These are phyloP conservation scores for Dictyostelium purpureum DNA, from an alignment of 78 protist species.

Conservation along the genomic window DNA sequence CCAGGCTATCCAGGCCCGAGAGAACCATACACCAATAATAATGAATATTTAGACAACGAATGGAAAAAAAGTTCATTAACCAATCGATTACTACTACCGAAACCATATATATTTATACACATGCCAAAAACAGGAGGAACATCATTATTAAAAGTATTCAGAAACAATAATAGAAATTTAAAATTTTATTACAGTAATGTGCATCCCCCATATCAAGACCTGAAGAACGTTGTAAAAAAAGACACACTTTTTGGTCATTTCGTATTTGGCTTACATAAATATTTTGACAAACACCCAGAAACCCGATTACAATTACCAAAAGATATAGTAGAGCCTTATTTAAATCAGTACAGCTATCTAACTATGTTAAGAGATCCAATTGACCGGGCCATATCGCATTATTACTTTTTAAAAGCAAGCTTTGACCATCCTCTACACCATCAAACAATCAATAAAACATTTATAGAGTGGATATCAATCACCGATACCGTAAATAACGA, in stretches of 20 bases:
- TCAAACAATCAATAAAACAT: neutral
- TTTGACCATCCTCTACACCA: neutral
- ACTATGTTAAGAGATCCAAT: slow-evolving; percentile 61
- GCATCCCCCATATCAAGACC: neutral
- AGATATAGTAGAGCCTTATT: no score
- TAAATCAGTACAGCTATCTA: slow-evolving; percentile 6
- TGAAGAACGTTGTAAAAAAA: neutral
- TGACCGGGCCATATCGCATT: slow-evolving; percentile 48
- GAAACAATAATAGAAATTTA: neutral
- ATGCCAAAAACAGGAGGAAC: slow-evolving; percentile 51
- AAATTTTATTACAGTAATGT: neutral
- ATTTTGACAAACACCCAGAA: neutral
- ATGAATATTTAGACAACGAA: neutral
- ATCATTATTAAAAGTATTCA: neutral
- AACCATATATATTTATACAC: slow-evolving; percentile 40
- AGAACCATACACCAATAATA: no score
- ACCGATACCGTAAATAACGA: slow-evolving; percentile 29
- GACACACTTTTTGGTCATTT: slow-evolving; percentile 43
- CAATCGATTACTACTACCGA: slow-evolving; percentile 30
- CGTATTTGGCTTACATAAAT: slow-evolving; percentile 38
- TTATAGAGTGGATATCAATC: slow-evolving; percentile 12
- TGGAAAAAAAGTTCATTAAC: neutral
- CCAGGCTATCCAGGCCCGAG: no score
- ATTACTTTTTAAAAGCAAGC: slow-evolving; percentile 7
- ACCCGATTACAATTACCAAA: no score